These are phyloP conservation scores for Psidium friedrichsthalianum DNA, from an alignment of 345 rosid genomes.

Conservation along the genomic window DNA sequence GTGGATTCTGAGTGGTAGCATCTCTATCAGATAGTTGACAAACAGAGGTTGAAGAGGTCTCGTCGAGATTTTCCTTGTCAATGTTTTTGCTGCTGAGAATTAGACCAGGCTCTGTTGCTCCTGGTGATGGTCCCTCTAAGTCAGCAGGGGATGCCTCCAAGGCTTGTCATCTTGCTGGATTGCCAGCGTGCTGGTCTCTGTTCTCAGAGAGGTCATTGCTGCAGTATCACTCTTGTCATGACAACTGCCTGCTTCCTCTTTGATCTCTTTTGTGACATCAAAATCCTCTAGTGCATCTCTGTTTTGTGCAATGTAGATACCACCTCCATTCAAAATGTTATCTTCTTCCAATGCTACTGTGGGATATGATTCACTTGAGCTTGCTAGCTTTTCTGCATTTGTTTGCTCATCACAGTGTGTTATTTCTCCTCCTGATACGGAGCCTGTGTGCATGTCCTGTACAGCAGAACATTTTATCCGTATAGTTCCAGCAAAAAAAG, in stretches of 20 bases:
- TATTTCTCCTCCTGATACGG: background rate
- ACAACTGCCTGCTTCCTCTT: too few species aligned
- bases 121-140: background rate
- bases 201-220: too few species aligned
- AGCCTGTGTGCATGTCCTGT: background rate
- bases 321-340: background rate
- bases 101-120: background rate
- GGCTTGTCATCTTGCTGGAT: conserved; percentile 5
- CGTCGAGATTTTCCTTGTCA: background rate
- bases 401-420: background rate
- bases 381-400: background rate
- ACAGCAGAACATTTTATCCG: background rate
- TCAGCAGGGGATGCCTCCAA: background rate
- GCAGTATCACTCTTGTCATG: too few species aligned
- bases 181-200: conserved; percentile 5
- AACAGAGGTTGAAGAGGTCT: background rate
- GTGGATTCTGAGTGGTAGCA: background rate
- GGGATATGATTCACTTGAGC: too few species aligned
- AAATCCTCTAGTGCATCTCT: too few species aligned
- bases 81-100: background rate
- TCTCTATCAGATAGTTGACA: background rate
- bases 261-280: too few species aligned
- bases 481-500: background rate
- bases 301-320: too few species aligned
- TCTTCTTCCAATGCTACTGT: background rate